Percentiles rank a stretch among this genome's conserved stretches.
Conservation (phyloP, 2,329 filamentous ascomycete species). For the Dactylellina cionopaga region DNA sequence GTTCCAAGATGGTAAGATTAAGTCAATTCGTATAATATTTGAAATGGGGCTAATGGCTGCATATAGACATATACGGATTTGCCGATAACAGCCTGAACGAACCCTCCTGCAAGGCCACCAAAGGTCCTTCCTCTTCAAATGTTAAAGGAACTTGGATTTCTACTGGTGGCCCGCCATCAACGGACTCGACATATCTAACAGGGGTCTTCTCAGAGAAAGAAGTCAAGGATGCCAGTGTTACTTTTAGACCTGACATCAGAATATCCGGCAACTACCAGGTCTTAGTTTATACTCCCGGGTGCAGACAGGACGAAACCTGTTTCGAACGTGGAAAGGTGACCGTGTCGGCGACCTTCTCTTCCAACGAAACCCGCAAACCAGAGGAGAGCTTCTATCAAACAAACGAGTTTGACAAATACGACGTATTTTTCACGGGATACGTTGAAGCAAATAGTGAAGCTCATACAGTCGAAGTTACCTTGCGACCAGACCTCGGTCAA, state of each 20-base stretch:
- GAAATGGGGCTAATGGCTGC: conserved; percentile 45
- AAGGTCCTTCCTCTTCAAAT: conserved; percentile 73
- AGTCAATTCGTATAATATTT: not conserved
- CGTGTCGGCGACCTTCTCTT: conserved; percentile 77
- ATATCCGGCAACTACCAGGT: conserved; percentile 92
- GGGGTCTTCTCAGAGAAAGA: conserved; percentile 71
- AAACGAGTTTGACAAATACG: conserved; percentile 96
- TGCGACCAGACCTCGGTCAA: conserved; percentile 75
- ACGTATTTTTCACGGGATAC: conserved; percentile 85
- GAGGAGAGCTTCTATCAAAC: conserved; percentile 78
- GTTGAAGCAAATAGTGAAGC: conserved; percentile 77
- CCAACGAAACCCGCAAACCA: conserved; percentile 61
- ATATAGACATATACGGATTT: conserved; percentile 78
- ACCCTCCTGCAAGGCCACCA: conserved; percentile 76
- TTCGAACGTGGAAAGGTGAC: conserved; percentile 80
- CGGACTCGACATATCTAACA: conserved; percentile 79
- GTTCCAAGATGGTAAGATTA: conserved; percentile 73
- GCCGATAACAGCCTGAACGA: conserved; percentile 90
- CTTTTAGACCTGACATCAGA: conserved; percentile 81
- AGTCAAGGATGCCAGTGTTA: conserved; percentile 71
- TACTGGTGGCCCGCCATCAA: conserved; percentile 59
- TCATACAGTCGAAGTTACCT: conserved; percentile 82
- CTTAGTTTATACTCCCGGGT: conserved; percentile 91
- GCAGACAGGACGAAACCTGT: conserved; percentile 81
- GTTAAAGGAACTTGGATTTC: conserved; percentile 78